A percentile compares a stretch with the other conserved stretches of the same genome.
Evolutionary conservation across 108 stramenopile species (phyloP).

Genomic region (Pseudonitzschia delicatissima): DNA sequence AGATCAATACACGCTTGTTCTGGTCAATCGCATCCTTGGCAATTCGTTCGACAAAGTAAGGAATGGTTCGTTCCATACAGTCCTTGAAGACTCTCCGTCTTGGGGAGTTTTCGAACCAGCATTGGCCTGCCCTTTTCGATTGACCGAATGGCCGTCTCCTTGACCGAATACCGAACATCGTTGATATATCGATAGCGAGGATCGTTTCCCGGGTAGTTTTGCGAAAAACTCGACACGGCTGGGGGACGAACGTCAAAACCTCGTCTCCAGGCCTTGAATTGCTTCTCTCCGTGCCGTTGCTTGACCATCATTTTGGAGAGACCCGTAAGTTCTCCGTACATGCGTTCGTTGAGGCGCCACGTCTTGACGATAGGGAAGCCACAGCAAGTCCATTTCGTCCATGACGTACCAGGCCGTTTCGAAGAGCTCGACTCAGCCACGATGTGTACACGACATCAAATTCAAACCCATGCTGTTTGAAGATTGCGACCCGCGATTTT

Average conservation of each 20-base stretch:
- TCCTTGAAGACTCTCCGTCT: conserved; percentile 88
- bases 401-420: conserved; percentile 82
- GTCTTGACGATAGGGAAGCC: conserved; percentile 87
- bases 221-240: conserved; percentile 67
- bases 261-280: conserved; percentile 90
- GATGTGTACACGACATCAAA: conserved; percentile 98
- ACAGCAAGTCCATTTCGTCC: conserved; percentile 86
- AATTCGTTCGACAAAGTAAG: conserved; percentile 88
- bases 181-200: conserved; percentile 72
- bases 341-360: conserved; percentile 92
- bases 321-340: conserved; percentile 89
- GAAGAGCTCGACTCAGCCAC: conserved; percentile 91
- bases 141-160: conserved; percentile 75
- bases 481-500: conserved; percentile 75
- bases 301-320: conserved; percentile 92
- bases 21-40: conserved; percentile 80
- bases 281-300: conserved; percentile 88
- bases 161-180: conserved; percentile 71
- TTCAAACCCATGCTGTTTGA: conserved; percentile 83
- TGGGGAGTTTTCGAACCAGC: conserved; percentile 80
- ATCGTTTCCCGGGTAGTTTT: conserved; percentile 62
- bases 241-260: conserved; percentile 85
- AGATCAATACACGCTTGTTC: conserved; percentile 94
- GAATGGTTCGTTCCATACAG: conserved; percentile 88
- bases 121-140: conserved; percentile 63